These are phyloP conservation scores for Pseudonectria foliicola DNA, from an alignment of 2,329 filamentous ascomycete genomes.

Conservation along the genomic window DNA sequence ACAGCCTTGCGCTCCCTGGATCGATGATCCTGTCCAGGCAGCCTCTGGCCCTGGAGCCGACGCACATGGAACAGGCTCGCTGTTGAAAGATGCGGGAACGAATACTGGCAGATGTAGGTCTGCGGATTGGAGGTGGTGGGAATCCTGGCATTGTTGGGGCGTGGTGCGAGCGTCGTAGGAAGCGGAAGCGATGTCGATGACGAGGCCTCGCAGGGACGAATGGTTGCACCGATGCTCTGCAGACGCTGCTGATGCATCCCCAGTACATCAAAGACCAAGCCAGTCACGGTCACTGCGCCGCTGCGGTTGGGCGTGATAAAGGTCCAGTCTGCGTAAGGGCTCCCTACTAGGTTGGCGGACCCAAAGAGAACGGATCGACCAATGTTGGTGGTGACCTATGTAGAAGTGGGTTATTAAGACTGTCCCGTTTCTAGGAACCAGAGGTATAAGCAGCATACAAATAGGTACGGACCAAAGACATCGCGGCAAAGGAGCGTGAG, in stretches of 20 bases:
- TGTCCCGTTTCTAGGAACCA: no score
- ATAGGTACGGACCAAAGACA: no score
- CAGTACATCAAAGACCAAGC: constrained; percentile 2
- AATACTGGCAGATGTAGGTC: no score
- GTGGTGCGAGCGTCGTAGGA: no score
- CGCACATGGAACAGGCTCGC: neutral
- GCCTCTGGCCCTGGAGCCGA: constrained; percentile 1
- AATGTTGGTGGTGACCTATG: constrained; percentile 1
- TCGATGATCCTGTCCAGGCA: neutral
- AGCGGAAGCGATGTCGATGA: no score
- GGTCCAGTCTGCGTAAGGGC: neutral
- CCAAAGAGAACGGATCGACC: constrained; percentile 4
- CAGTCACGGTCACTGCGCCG: constrained; percentile 4
- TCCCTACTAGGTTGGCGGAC: neutral
- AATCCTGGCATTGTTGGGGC: no score
- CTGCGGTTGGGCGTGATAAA: constrained; percentile 3
- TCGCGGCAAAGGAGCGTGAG: no score
- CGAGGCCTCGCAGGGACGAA: neutral
- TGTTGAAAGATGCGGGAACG: no score
- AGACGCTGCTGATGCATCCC: neutral
- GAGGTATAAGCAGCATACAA: no score
- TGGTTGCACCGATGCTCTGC: constrained; percentile 1
- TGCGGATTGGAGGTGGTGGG: no score
- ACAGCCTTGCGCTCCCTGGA: no score
- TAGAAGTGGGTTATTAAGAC: no score